These are phyloP conservation scores for Skeletonema marinoi DNA, from an alignment of 108 stramenopile genomes.

Conservation along the genomic window DNA sequence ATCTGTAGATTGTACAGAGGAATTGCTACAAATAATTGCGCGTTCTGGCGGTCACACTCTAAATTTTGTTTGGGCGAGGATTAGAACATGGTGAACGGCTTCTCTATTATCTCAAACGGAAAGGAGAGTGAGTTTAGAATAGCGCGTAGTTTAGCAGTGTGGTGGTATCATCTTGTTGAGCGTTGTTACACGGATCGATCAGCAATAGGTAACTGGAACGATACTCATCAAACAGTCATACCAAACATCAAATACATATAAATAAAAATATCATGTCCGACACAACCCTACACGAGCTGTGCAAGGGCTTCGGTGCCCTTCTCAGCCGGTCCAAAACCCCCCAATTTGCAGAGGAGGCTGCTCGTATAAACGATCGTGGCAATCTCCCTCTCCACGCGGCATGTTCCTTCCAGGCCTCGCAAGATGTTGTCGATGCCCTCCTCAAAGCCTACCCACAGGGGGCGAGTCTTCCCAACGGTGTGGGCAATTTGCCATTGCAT, in stretches of 20 bases:
- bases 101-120: not conserved
- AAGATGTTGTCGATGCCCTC: slow-evolving; percentile 82
- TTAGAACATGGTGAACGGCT: not conserved
- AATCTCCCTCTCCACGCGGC: slow-evolving; percentile 90
- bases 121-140: not conserved
- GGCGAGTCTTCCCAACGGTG: slow-evolving; percentile 75
- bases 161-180: not conserved
- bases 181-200: not conserved
- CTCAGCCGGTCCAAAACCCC: slow-evolving; percentile 79
- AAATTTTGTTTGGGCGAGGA: not conserved
- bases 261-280: slow-evolving; percentile 63
- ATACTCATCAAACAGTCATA: not conserved
- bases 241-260: not conserved
- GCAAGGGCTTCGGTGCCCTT: slow-evolving; percentile 90
- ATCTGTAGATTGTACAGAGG: not conserved
- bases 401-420: slow-evolving; percentile 82
- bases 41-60: not conserved
- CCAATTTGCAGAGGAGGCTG: slow-evolving; percentile 86
- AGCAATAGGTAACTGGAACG: not conserved
- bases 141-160: not conserved
- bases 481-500: slow-evolving; percentile 87
- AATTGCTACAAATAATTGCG: not conserved
- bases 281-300: slow-evolving; percentile 85
- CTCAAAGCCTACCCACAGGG: slow-evolving; percentile 78
- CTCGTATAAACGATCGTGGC: slow-evolving; percentile 85